Conservation (phyloP, 148 eudicot species). For the Polygonum aviculare region DNA sequence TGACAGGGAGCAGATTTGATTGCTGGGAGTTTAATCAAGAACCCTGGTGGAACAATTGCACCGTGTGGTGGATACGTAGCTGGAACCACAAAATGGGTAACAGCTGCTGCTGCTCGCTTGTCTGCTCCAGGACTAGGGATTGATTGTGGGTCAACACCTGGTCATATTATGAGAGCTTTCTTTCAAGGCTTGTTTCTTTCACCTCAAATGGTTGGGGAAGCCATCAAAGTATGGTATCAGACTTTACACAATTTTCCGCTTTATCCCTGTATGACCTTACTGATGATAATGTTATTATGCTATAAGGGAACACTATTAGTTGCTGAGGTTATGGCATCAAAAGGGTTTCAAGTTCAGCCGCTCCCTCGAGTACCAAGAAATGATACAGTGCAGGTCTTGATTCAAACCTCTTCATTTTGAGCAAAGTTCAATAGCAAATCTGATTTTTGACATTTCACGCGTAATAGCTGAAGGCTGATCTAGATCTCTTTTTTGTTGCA, state of each 20-base stretch:
- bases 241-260: not conserved
- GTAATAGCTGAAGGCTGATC: not conserved
- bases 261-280: not conserved
- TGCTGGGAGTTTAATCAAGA: conserved; percentile 94
- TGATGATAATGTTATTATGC: conserved; percentile 7
- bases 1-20: conserved; percentile 89
- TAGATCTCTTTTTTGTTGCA: conserved; percentile 17
- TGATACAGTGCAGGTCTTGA: conserved; percentile 77
- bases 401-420: not conserved
- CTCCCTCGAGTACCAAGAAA: conserved; percentile 66
- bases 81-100: conserved; percentile 73
- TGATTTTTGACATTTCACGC: not conserved
- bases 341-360: conserved; percentile 87
- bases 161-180: conserved; percentile 70
- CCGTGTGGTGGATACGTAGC: conserved; percentile 99
- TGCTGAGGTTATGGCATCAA: conserved; percentile 87
- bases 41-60: conserved; percentile 98
- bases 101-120: conserved; percentile 91
- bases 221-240: conserved; percentile 34
- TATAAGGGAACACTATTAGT: conserved; percentile 68
- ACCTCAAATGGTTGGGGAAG: conserved; percentile 99
- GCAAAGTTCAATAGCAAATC: not conserved
- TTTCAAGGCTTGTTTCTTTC: conserved; percentile 90
- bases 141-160: conserved; percentile 94
- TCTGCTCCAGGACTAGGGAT: conserved; percentile 95